Conservation (phyloP, 1,284 basidiomycete species). For the Melampsora medusae region DNA sequence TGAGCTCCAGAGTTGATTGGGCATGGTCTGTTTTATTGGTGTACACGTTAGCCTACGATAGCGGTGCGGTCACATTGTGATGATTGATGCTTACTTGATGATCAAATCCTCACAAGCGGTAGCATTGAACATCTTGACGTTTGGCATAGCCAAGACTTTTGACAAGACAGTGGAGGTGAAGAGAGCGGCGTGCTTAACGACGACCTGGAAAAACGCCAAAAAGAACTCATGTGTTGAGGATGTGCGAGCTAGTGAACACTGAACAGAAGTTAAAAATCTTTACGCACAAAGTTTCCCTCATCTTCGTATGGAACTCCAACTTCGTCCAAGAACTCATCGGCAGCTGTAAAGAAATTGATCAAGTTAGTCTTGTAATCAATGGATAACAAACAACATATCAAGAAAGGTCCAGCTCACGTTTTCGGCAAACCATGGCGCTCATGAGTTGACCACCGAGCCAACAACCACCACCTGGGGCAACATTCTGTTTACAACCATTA, state of each 20-base stretch:
- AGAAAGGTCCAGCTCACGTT: slow-evolving; percentile 56
- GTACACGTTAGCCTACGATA: slow-evolving; percentile 69
- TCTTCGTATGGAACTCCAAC: slow-evolving; percentile 76
- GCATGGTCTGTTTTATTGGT: slow-evolving; percentile 59
- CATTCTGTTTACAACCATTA: slow-evolving; percentile 50
- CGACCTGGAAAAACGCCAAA: slow-evolving; percentile 58
- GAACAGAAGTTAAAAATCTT: slow-evolving; percentile 14
- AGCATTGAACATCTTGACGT: slow-evolving; percentile 62
- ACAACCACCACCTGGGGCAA: slow-evolving; percentile 73
- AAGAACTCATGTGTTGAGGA: slow-evolving; percentile 46
- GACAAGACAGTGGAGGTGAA: slow-evolving; percentile 77
- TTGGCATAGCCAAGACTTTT: slow-evolving; percentile 66
- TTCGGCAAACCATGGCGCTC: slow-evolving; percentile 80
- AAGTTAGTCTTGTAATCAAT: neutral
- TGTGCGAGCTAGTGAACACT: slow-evolving; percentile 47
- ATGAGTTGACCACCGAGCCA: slow-evolving; percentile 80
- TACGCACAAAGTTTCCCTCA: slow-evolving; percentile 64
- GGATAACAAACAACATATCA: neutral
- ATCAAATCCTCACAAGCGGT: slow-evolving; percentile 49
- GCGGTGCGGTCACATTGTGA: slow-evolving; percentile 50
- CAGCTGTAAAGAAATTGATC: slow-evolving; percentile 57
- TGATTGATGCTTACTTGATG: slow-evolving; percentile 54
- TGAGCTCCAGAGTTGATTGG: slow-evolving; percentile 60
- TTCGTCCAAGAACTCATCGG: slow-evolving; percentile 70
- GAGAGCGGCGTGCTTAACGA: slow-evolving; percentile 75